Conservation (phyloP, 1,284 basidiomycete genomes). For the Trichosporon sp. region DNA sequence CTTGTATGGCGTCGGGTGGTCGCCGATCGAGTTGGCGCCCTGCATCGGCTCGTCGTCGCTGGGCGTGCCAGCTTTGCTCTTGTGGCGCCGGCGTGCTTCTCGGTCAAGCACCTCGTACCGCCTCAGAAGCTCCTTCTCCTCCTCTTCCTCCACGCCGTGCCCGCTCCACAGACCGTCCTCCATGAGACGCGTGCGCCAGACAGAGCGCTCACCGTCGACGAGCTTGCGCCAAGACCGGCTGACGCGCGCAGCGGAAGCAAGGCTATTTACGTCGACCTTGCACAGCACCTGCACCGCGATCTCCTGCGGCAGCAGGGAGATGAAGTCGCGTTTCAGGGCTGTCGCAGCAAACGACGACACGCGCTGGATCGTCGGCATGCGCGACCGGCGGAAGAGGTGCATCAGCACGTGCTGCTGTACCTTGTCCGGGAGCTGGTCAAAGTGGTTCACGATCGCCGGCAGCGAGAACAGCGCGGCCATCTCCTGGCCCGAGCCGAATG, state of each 20-base stretch:
- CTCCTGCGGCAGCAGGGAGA: slow-evolving; percentile 51
- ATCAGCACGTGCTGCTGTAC: slow-evolving; percentile 56
- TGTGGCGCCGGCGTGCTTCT: slow-evolving; percentile 22
- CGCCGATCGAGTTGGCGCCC: slow-evolving; percentile 14
- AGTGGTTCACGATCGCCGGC: slow-evolving; percentile 47
- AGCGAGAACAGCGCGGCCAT: slow-evolving; percentile 53
- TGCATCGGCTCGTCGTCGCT: slow-evolving; percentile 45
- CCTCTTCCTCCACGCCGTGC: slow-evolving; percentile 52
- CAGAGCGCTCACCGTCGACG: slow-evolving; percentile 49
- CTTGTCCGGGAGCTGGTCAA: slow-evolving; percentile 53
- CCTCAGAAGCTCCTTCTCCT: slow-evolving; percentile 44
- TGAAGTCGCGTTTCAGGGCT: slow-evolving; percentile 55
- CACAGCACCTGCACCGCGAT: slow-evolving; percentile 53
- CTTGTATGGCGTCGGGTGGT: slow-evolving; percentile 47
- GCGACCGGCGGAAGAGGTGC: slow-evolving; percentile 53
- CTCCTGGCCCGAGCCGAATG: slow-evolving; percentile 49
- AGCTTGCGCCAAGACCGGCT: slow-evolving; percentile 49
- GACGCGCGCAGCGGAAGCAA: slow-evolving; percentile 48
- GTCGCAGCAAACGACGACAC: slow-evolving; percentile 47
- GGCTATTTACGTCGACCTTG: slow-evolving; percentile 43
- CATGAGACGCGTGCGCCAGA: slow-evolving; percentile 51
- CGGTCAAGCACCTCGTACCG: slow-evolving; percentile 47
- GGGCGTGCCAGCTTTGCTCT: slow-evolving; percentile 36
- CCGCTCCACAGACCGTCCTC: slow-evolving; percentile 51
- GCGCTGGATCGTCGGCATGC: slow-evolving; percentile 55